Evolutionary conservation across 345 rosid genomes (phyloP), one percentile per base, ranked within the genome.

Genomic region (Rhizophora mangle): DNA sequence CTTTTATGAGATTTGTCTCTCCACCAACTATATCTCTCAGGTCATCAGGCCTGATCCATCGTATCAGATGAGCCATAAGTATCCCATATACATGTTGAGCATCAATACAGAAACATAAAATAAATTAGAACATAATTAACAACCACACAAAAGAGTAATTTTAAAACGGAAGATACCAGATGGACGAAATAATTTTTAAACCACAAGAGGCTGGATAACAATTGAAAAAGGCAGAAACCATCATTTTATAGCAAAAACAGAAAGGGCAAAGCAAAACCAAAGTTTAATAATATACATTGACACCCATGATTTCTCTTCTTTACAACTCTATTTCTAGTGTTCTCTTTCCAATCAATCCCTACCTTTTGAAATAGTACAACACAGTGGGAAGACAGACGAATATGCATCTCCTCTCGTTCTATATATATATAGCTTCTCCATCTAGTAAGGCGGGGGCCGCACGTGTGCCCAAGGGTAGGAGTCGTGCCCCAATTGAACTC

Each of bases 401-500:
- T 39, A 29, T 26, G 24, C 16, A 13, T 59, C 34, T 6, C 19
- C 62, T 57, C 66, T 63, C 22, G 37, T 11, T 52, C 62, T 53
- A 53, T 21, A 21, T 21, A 54, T 55, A 22, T n/a, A 22, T 46
- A 27, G 24, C 69, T 65, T 1, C 39, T 34, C 19, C 21, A 4
- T 19, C 27, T 67, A 85, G 68, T 73, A 88, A 34, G 93, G 91
- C 20, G 96, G 91, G 19, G 83, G 87, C 49, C 91, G 68, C 0
- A 72, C 79, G 62, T 88, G 88, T 61, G 81, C 83, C 93, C 93
- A 87, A 30, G 64, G 81, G 67, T 78, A 86, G 3, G 87, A 84
- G 39, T 88, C 93, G 46, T 90, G 96, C 88, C 90, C 93, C 81
- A 90, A 67, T 62, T 83, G 90, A 62, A 63, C 88, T 62, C 88